Percentiles rank a stretch among this genome's conserved stretches.
These are phyloP conservation scores for Cutaneotrichosporon sp. DNA, from an alignment of 1,284 basidiomycete genomes.

Conservation along the genomic window DNA sequence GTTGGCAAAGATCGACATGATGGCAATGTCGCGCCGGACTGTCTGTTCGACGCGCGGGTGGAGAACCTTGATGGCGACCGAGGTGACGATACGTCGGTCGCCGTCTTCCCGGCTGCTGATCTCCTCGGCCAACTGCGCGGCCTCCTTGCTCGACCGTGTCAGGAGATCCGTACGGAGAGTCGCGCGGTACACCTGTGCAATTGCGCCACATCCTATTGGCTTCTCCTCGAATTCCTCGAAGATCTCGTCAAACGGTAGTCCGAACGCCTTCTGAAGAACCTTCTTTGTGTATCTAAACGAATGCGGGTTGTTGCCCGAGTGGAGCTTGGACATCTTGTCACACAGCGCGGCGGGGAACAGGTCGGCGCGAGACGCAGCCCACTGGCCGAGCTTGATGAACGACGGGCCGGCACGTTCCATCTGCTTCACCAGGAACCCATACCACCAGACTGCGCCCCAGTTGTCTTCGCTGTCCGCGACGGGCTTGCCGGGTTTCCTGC, in stretches of 20 bases:
- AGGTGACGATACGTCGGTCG: constrained; percentile 57
- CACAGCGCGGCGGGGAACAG: constrained; percentile 92
- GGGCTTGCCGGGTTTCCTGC: constrained; percentile 39
- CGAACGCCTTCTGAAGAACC: constrained; percentile 80
- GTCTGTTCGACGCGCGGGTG: constrained; percentile 52
- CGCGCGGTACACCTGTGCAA: constrained; percentile 91
- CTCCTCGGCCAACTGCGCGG: constrained; percentile 44
- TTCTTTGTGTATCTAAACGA: constrained; percentile 71
- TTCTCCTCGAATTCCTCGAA: constrained; percentile 83
- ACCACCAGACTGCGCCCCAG: constrained; percentile 94
- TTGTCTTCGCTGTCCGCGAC: constrained; percentile 57
- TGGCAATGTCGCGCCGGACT: constrained; percentile 56
- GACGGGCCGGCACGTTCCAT: constrained; percentile 96
- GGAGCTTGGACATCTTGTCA: constrained; percentile 74
- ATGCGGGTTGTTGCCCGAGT: constrained; percentile 85
- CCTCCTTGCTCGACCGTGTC: constrained; percentile 49
- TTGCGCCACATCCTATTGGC: constrained; percentile 96
- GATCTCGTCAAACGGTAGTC: constrained; percentile 73
- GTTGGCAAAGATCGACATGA: constrained; percentile 80
- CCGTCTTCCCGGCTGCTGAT: background rate
- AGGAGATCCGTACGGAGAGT: constrained; percentile 76
- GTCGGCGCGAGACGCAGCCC: constrained; percentile 94
- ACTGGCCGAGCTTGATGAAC: constrained; percentile 98
- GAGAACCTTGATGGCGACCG: constrained; percentile 92
- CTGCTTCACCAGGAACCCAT: constrained; percentile 73